Evolutionary conservation across 495 filamentous ascomycete genomes (phyloP).

Genomic region (Apiosordaria backusii): DNA sequence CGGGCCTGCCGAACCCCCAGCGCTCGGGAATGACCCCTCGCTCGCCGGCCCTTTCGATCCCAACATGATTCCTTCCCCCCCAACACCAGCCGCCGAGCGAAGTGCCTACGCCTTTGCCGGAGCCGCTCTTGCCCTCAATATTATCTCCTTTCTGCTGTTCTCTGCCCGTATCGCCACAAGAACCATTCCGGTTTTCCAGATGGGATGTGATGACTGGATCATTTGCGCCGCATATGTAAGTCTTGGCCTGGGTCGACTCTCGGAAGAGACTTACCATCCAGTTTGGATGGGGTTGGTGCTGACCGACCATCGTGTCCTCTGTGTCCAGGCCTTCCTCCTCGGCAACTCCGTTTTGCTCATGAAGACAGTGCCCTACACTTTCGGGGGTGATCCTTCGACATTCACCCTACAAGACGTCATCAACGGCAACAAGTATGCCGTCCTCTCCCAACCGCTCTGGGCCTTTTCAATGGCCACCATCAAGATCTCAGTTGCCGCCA

Average conservation of each 20-base stretch:
- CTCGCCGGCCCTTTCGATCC: constrained; percentile 10
- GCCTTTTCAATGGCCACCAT: constrained; percentile 21
- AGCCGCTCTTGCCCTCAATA: constrained; percentile 14
- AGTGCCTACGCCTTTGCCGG: constrained; percentile 10
- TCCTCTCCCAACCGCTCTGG: constrained; percentile 21
- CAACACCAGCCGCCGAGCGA: constrained; percentile 4
- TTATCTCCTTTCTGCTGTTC: constrained; percentile 20
- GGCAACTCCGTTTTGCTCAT: constrained; percentile 16
- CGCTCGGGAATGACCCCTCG: no score
- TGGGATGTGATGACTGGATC: constrained; percentile 21
- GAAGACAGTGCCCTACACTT: constrained; percentile 16
- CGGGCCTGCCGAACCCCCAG: no score
- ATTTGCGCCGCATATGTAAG: constrained; percentile 15
- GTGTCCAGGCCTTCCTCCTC: constrained; percentile 14
- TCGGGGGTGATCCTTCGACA: constrained; percentile 8
- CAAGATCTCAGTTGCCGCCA: constrained; percentile 22
- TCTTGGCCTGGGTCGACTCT: no score
- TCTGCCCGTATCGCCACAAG: constrained; percentile 13
- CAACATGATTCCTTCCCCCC: constrained; percentile 15
- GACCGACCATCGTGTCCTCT: no score
- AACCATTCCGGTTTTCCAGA: constrained; percentile 11
- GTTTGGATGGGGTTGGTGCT: no score
- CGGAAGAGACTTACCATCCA: no score
- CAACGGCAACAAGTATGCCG: constrained; percentile 15
- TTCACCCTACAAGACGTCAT: constrained; percentile 19